A percentile compares a stretch with the other conserved stretches of the same genome.
Conservation (phyloP, 1,284 basidiomycete genomes). For the Earliella scabrosa region DNA sequence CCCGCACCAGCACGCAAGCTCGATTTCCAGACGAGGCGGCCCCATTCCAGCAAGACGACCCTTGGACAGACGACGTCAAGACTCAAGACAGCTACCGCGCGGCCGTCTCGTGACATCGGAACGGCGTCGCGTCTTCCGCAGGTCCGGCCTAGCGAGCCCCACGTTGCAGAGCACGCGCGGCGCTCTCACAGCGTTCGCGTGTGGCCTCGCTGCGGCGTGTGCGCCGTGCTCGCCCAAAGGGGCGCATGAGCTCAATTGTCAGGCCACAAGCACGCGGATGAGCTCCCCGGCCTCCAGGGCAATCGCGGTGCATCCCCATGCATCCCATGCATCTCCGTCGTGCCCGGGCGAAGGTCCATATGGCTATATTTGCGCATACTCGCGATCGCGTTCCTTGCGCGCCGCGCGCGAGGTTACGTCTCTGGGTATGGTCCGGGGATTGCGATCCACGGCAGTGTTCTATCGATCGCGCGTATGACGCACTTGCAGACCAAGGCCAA, state of each 20-base stretch:
- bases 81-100: background rate
- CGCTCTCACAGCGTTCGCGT: background rate
- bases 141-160: background rate
- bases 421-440: background rate
- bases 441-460: background rate
- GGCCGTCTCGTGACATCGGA: background rate
- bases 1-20: no score
- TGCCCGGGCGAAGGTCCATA: background rate
- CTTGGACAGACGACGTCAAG: no score
- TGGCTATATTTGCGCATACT: background rate
- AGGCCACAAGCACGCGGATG: slow-evolving; percentile 7
- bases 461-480: background rate
- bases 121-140: background rate
- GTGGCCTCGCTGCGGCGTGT: background rate
- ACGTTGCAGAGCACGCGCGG: slow-evolving; percentile 6
- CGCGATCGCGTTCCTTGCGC: background rate
- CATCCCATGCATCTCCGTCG: no score
- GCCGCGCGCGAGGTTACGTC: background rate
- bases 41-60: no score
- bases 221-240: background rate
- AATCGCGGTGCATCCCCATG: background rate
- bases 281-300: no score
- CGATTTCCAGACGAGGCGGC: no score
- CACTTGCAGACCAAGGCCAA: no score
- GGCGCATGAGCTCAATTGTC: slow-evolving; percentile 1